Base-by-base conservation (phyloP, 805 yeast genomes). In the Clavispora santaluciae region DNA sequence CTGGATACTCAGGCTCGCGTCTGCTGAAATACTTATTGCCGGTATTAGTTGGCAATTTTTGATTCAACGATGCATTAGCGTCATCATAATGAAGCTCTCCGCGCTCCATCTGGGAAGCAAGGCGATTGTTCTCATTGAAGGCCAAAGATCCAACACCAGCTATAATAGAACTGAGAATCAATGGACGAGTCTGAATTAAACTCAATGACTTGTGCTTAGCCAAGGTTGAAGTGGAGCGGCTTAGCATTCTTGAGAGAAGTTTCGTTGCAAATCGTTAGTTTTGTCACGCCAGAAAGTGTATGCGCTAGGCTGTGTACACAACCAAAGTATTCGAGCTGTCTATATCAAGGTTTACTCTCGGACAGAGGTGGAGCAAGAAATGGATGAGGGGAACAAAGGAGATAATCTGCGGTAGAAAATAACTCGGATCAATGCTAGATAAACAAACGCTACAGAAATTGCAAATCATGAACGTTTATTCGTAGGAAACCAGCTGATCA, bases 41-140 rank as follows among this genome's bases (percentile, higher is more conserved):
- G 29, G 51, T 56, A 59, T 40, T 54, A 40, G 40, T 46, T 11
- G 33, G 30, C 13, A 26, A 39, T 41, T 60, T 26, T 47, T 57
- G 52, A 50, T 62, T 54, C 51, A 59, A 51, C 37, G 50, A 50
- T 39, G 66, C 52, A 51, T 63, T 58, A 26, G 60, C 56, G 41
- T 61, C 63, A 13, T 63, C 50, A 46, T 67, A 67, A 52, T 71
- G 73, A 33, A 71, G 49, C 52, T 72, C 64, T 12, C 79, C 79
- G 5, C 61, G 59, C 43, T 71, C 83, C 78, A 84, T 75, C 41
- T 76, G 60, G 46, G 79, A 72, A 1, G 89, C 91, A 38, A 81
- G 60, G 31, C 66, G 53, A 26, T 79, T 76, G 35, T 74, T 72
- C 40, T 73, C 70, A 39, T 45, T 64, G 55, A 66, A 67, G 7